Conservation (phyloP, 192 early-diverging fungal species). For the Entomortierella beljakovae region DNA sequence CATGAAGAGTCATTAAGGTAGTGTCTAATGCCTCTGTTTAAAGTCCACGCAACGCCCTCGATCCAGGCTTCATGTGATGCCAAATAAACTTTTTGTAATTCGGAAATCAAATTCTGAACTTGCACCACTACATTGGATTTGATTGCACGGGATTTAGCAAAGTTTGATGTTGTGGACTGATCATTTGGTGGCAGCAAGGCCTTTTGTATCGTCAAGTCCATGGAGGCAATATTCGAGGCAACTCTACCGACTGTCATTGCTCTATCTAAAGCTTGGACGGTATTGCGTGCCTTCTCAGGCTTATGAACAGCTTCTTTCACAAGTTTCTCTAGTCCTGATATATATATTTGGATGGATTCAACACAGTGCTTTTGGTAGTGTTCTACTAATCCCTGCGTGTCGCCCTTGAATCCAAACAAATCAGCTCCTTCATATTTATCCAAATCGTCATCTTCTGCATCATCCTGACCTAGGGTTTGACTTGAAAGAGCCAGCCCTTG, state of each 20-base stretch:
- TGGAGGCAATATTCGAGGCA: conserved; percentile 19
- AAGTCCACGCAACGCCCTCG: conserved; percentile 18
- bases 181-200: conserved; percentile 9
- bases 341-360: conserved; percentile 33
- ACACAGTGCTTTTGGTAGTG: conserved; percentile 35
- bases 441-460: conserved; percentile 10
- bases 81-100: conserved; percentile 52
- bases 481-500: conserved; percentile 24
- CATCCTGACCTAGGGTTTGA: conserved; percentile 3
- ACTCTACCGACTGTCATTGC: conserved; percentile 45
- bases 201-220: conserved; percentile 17
- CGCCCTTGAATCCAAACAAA: conserved; percentile 31
- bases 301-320: conserved; percentile 38
- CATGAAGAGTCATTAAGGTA: conserved; percentile 48
- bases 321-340: conserved; percentile 17
- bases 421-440: conserved; percentile 11
- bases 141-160: conserved; percentile 19
- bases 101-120: conserved; percentile 34
- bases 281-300: conserved; percentile 41
- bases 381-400: conserved; percentile 12
- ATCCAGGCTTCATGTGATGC: conserved; percentile 60
- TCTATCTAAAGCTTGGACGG: conserved; percentile 32
- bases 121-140: conserved; percentile 47
- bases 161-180: conserved; percentile 10
- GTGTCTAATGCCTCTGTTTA: conserved; percentile 30